phyloP scores from a whole-genome alignment of 2,329 filamentous ascomycete genomes.

The Parafenestella ontariensis region DNA sequence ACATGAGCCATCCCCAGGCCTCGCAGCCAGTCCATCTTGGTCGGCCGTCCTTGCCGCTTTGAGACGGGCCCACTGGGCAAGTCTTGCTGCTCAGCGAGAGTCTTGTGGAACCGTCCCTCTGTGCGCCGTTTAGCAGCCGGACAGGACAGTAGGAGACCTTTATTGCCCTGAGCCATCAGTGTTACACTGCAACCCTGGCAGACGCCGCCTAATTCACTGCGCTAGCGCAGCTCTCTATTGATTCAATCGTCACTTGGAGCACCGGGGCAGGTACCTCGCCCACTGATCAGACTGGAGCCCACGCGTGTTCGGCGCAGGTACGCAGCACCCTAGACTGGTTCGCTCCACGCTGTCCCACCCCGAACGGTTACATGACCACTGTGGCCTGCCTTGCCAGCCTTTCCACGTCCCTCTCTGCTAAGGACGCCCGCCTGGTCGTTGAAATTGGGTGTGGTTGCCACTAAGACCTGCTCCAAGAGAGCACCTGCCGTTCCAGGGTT shows the following conservation, averaged over 20 bases:
- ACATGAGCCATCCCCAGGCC: too few relatives aligned
- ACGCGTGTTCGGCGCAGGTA: constrained; percentile 32
- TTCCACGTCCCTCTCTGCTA: background rate
- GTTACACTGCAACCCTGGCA: constrained; percentile 24
- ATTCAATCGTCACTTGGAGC: constrained; percentile 15
- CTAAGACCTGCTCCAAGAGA: constrained; percentile 1
- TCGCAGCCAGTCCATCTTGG: background rate
- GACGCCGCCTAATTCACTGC: constrained; percentile 14
- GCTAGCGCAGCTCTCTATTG: constrained; percentile 25
- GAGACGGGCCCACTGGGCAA: background rate
- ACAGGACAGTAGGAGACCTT: background rate
- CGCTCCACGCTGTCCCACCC: constrained; percentile 27
- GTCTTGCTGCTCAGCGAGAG: background rate
- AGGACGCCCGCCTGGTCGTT: constrained; percentile 10
- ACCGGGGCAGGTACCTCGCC: constrained; percentile 2
- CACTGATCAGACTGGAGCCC: constrained; percentile 18
- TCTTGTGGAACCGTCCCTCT: background rate
- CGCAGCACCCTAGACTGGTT: constrained; percentile 17
- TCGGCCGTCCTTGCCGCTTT: background rate
- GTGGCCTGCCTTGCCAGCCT: constrained; percentile 2
- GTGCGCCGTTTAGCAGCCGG: background rate
- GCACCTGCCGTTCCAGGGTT: constrained; percentile 9
- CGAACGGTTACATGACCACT: constrained; percentile 23
- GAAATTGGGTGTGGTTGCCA: constrained; percentile 30
- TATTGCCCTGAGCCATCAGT: constrained; percentile 6